Evolutionary conservation across 2,329 filamentous ascomycete species (phyloP), one percentile per base, ranked within the genome.

Genomic region (Colletotrichum navitas): DNA sequence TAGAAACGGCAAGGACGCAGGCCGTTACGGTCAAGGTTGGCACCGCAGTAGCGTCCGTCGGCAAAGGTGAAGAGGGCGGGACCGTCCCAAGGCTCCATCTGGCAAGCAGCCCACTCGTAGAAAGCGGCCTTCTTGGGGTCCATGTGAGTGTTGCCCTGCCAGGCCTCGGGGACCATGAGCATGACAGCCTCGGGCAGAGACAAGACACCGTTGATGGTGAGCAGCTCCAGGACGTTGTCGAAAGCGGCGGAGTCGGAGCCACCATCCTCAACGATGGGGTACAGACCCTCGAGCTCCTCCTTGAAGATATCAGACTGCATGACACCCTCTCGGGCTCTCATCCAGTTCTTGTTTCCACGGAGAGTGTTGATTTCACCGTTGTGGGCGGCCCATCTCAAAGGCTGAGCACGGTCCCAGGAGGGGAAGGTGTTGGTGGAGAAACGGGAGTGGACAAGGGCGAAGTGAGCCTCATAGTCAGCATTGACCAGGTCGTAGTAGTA

Each of bases 381-480:
- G 87, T 98, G 95, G 78, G 95, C 95, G 75, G 95, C 95, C 95
- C 95, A 98, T 83, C 95, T 91, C 75, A 98, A 86, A 74, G 95
- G 95, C 85, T 98, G 95, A 73, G 95, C 96, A 85, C 95, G 93
- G 83, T 98, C 96, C 95, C 95, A 98, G 1, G 94, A 97, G 26
- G 95, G 95, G 84, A 98, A 98, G 63, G 95, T 98, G 87, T 98
- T 98, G 73, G 95, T 98, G 39, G 94, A 98, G 85, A 98, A 98
- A 78, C 95, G 94, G 52, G 95, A 98, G 85, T 98, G 95, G 51
- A 98, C 95, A 71, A 98, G 88, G 71, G 95, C 96, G 82, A 98
- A 98, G 84, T 98, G 95, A 74, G 92, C 95, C 86, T 98, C 94
- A 82, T 97, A 98, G 82, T 98, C 95, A 75, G 97, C 95, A 77